phyloP scores from a whole-genome alignment of 1,284 basidiomycete species.

The Cutaneotrichosporon cyanovorans region DNA sequence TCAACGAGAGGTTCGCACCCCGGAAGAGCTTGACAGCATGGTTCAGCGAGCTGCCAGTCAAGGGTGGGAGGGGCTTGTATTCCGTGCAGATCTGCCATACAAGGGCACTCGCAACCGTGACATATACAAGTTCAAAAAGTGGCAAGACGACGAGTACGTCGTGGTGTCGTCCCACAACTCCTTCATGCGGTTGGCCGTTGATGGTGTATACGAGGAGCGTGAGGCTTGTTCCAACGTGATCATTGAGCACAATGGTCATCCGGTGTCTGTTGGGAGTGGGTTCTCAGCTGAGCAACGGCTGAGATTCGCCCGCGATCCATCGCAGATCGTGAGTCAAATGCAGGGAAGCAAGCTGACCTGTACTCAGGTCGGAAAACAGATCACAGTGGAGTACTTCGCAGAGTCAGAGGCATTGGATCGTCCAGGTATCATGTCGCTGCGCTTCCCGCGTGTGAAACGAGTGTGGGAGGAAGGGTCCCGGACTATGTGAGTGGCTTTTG shows the following conservation, averaged over 20 bases:
- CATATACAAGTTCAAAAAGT: conserved; percentile 42
- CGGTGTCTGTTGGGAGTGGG: conserved; percentile 38
- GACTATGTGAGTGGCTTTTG: conserved; percentile 20
- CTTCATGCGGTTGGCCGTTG: conserved; percentile 28
- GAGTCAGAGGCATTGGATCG: conserved; percentile 29
- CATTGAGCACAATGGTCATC: conserved; percentile 35
- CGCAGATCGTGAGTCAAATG: conserved; percentile 30
- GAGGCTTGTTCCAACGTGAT: conserved; percentile 32
- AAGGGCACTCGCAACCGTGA: conserved; percentile 32
- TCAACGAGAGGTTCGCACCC: conserved; percentile 21
- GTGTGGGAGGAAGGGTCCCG: conserved; percentile 38
- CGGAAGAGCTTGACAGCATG: conserved; percentile 30
- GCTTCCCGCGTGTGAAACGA: conserved; percentile 41
- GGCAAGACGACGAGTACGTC: conserved; percentile 41
- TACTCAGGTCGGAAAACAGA: conserved; percentile 33
- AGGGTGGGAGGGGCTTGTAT: conserved; percentile 43
- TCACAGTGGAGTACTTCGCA: conserved; percentile 43
- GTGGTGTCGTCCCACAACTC: conserved; percentile 26
- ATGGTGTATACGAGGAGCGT: conserved; percentile 32
- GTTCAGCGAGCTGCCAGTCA: conserved; percentile 28
- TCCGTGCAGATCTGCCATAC: conserved; percentile 37
- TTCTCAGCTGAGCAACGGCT: conserved; percentile 38
- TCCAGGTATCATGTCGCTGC: conserved; percentile 23
- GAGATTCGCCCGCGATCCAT: conserved; percentile 29
- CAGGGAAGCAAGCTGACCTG: background rate